Conservation (phyloP, 2,329 filamentous ascomycete species). For the Purpureocillium lavendulum region DNA sequence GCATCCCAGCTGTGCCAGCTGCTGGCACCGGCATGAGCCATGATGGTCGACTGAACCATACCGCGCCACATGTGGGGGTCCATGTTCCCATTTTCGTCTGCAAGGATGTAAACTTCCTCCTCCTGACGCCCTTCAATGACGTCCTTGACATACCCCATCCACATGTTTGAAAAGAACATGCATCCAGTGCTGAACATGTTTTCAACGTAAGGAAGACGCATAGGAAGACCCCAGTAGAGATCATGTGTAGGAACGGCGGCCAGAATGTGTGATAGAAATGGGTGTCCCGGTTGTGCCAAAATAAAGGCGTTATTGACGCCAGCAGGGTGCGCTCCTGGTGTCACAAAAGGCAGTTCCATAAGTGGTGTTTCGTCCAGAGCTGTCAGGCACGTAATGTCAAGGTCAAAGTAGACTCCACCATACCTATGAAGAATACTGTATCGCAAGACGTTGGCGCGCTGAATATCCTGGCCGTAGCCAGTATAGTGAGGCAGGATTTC, state of each 20-base stretch:
- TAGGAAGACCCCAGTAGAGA: constrained; percentile 13
- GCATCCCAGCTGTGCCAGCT: constrained; percentile 11
- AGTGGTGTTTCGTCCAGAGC: constrained; percentile 11
- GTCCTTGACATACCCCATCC: constrained; percentile 12
- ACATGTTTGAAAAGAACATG: constrained; percentile 17
- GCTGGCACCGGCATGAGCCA: constrained; percentile 14
- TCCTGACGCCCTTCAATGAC: constrained; percentile 6
- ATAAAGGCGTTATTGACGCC: constrained; percentile 15
- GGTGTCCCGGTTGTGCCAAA: constrained; percentile 8
- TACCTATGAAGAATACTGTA: constrained; percentile 13
- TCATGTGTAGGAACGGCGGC: constrained; percentile 11
- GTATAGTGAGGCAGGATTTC: constrained; percentile 13
- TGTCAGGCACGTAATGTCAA: constrained; percentile 12
- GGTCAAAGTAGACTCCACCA: constrained; percentile 16
- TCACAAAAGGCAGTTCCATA: constrained; percentile 10
- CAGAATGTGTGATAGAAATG: constrained; percentile 9
- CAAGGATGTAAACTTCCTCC: no score
- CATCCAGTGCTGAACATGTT: constrained; percentile 17
- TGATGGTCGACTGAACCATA: constrained; percentile 12
- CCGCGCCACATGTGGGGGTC: constrained; percentile 12
- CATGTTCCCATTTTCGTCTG: no score
- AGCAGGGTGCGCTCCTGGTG: constrained; percentile 12
- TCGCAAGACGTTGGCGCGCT: constrained; percentile 13
- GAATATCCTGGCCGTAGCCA: constrained; percentile 12
- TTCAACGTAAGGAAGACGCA: constrained; percentile 15